Percentiles rank a stretch among this genome's conserved stretches.
Conservation (phyloP, 2,329 filamentous ascomycete genomes). For the Claviceps pazoutovae region DNA sequence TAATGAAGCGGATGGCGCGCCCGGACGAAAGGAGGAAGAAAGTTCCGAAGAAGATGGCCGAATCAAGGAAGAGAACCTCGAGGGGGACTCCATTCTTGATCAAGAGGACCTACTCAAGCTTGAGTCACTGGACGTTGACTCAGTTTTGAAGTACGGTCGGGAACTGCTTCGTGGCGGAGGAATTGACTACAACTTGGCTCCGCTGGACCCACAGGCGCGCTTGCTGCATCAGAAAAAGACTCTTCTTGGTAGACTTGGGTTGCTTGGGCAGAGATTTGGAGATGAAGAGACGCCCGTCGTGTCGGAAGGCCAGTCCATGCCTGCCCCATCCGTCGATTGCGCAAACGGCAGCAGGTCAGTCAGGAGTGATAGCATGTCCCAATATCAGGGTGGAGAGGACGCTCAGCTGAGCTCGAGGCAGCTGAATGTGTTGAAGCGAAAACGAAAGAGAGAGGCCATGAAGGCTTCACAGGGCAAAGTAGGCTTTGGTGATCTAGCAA, state of each 20-base stretch:
- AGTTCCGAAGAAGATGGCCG: constrained; percentile 20
- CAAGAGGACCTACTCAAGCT: constrained; percentile 56
- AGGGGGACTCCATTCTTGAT: constrained; percentile 26
- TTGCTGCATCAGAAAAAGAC: constrained; percentile 84
- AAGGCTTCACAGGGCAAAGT: constrained; percentile 77
- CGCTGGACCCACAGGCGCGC: constrained; percentile 67
- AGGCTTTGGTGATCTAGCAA: constrained; percentile 74
- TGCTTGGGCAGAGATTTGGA: constrained; percentile 72
- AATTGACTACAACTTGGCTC: constrained; percentile 71
- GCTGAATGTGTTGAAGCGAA: constrained; percentile 85
- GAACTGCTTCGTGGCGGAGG: constrained; percentile 73
- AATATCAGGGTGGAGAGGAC: constrained; percentile 42
- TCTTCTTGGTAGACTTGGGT: constrained; percentile 64
- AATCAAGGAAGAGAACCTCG: constrained; percentile 49
- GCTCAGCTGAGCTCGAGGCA: constrained; percentile 76
- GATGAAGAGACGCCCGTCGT: constrained; percentile 59
- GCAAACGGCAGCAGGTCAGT: constrained; percentile 19
- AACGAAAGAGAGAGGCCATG: constrained; percentile 80
- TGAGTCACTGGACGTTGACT: constrained; percentile 60
- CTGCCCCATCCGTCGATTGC: constrained; percentile 31
- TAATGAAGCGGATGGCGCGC: constrained; percentile 53
- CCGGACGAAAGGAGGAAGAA: constrained; percentile 28
- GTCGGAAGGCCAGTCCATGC: constrained; percentile 30
- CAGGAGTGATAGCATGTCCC: constrained; percentile 23
- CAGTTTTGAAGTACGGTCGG: constrained; percentile 71